phyloP scores from a whole-genome alignment of 371 early-diverging fungal genomes.

The Mucor circinelloides region DNA sequence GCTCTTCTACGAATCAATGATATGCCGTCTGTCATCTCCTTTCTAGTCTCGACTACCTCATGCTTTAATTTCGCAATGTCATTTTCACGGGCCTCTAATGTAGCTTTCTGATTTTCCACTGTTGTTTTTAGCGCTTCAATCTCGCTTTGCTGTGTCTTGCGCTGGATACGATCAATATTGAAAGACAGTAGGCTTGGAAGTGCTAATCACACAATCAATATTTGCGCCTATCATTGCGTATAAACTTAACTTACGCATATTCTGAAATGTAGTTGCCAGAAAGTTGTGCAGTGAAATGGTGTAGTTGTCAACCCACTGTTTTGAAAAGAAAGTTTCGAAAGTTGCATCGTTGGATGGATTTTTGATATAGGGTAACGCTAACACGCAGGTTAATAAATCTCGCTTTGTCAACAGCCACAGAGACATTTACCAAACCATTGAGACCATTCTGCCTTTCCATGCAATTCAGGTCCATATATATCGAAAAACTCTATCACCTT shows the following conservation, averaged over 20 bases:
- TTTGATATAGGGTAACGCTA: slow-evolving; percentile 67
- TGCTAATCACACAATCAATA: slow-evolving; percentile 34
- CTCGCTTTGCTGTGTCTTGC: slow-evolving; percentile 60
- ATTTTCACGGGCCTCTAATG: slow-evolving; percentile 54
- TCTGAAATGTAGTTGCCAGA: slow-evolving; percentile 67
- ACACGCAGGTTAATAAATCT: background rate
- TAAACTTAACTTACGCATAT: slow-evolving; percentile 61
- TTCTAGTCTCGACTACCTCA: slow-evolving; percentile 44
- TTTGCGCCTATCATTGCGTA: background rate
- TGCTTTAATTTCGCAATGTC: slow-evolving; percentile 53
- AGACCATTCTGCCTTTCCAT: slow-evolving; percentile 65
- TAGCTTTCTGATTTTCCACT: slow-evolving; percentile 54
- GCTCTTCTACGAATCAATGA: slow-evolving; percentile 46
- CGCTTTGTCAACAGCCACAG: background rate
- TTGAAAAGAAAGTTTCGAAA: slow-evolving; percentile 67
- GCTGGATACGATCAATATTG: slow-evolving; percentile 60
- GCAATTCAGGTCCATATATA: slow-evolving; percentile 60
- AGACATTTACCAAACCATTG: slow-evolving; percentile 65
- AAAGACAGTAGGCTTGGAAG: slow-evolving; percentile 64
- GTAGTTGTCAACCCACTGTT: slow-evolving; percentile 70
- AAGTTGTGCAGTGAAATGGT: slow-evolving; percentile 68
- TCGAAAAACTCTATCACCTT: slow-evolving; percentile 69
- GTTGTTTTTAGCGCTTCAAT: slow-evolving; percentile 56
- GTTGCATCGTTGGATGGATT: slow-evolving; percentile 65
- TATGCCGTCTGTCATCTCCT: slow-evolving; percentile 55